Evolutionary conservation across 1,284 basidiomycete genomes (phyloP).

Genomic region (Exobasidium cylindrosporum): DNA sequence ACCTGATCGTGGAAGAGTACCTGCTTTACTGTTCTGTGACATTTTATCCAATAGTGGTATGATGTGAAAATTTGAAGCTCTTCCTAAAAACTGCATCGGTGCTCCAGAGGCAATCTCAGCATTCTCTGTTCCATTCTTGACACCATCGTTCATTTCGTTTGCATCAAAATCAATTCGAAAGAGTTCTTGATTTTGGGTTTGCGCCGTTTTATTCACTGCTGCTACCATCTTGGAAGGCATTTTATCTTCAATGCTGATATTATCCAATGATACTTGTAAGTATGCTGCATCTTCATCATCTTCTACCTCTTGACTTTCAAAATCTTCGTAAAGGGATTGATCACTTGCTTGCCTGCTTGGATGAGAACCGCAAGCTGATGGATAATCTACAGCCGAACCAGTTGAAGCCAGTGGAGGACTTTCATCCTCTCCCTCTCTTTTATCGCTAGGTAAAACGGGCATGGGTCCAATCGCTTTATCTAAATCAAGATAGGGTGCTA

Average conservation of each 20-base stretch:
- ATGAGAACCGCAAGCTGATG: conserved; percentile 22
- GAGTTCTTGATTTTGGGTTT: background rate
- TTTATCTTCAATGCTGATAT: conserved; percentile 27
- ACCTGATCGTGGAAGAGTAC: background rate
- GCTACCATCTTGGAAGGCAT: background rate
- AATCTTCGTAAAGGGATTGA: background rate
- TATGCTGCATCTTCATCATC: conserved; percentile 24
- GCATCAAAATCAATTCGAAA: background rate
- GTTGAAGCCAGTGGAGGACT: background rate
- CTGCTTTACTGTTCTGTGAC: conserved; percentile 16
- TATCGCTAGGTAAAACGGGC: conserved; percentile 37
- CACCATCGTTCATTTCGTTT: background rate
- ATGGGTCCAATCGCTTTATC: conserved; percentile 40
- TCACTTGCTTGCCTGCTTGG: conserved; percentile 13
- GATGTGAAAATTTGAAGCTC: conserved; percentile 38
- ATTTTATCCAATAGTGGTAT: conserved; percentile 33
- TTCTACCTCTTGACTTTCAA: conserved; percentile 25
- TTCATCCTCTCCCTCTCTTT: conserved; percentile 10
- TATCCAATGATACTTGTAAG: conserved; percentile 2
- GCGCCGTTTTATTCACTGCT: background rate
- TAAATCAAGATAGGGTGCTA: conserved; percentile 47
- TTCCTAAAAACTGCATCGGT: conserved; percentile 31
- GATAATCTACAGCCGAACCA: conserved; percentile 9
- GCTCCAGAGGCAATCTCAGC: background rate
- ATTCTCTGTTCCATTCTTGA: background rate